Evolutionary conservation across 169 alveolate genomes (phyloP), one percentile per base, ranked within the genome.

Genomic region (Hepatocystis sp.): DNA sequence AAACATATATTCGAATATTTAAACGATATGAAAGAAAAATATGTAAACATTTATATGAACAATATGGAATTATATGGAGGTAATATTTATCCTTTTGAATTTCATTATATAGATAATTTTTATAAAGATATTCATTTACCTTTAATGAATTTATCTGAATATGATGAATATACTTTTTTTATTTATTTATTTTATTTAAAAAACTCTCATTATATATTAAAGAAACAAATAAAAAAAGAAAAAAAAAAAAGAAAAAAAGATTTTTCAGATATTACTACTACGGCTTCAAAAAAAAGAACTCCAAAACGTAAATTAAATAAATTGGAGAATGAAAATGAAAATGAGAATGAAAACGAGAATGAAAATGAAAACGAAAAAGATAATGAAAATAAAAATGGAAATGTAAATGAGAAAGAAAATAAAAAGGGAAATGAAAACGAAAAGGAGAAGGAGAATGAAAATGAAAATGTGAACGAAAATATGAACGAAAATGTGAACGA

Each of bases 21-120:
- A 32, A 81, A 81, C 36, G 84, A 81, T 40, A 47, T 64, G n/a
- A 81, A 81, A 61, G 51, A 63, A n/a, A 81, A 44, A 51, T 53
- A 47, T 40, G 39, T 81, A 27, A 61, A 36, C 15, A 11, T 81
- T 2, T 81, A 49, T 30, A 61, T 81, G 60, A 61, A 81, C 53
- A 61, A 81, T 42, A 81, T 81, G 89, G 84, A 64, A 47, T 23
- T 64, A 28, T 52, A 65, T 49, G 89, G 89, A 32, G 84, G 66
- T 0, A 61, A 36, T 61, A 34, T 36, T 4, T 81, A 61, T 65
- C 89, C 89, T 21, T 81, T 81, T 55, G 89, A 81, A 81, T 81
- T 32, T 25, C 52, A 39, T 27, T 42, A 81, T 56, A 81, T 81
- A 25, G 78, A 81, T 55, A 40, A 40, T 53, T 15, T 15, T 36